Base-by-base conservation (phyloP, 345 rosid species). In the Rhizophora apiculata region DNA sequence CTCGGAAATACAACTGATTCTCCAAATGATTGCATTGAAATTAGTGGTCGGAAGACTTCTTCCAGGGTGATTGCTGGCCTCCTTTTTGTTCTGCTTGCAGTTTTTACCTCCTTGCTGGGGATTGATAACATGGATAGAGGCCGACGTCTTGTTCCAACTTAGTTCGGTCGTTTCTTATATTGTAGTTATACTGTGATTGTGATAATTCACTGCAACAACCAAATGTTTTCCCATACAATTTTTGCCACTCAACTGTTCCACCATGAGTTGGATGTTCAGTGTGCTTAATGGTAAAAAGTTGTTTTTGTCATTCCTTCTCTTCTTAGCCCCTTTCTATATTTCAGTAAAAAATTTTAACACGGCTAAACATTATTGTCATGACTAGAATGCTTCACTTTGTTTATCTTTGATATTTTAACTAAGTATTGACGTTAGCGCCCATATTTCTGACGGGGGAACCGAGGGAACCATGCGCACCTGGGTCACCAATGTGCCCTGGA, bases 61-160 rank as follows among this genome's bases (percentile, higher is more conserved):
- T 43, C 49, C 18, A 79, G 73, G 72, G 56, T 86, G 63, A 58
- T 83, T 31, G 60, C 81, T 21, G 74, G 83, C 27, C 24, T 88
- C 34, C 60, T 81, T 36, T 72, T 82, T 49, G 67, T 82, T 46
- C 60, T 69, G 29, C 64, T 90, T 3, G 49, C 49, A 52, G 84
- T 81, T 32, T 56, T 87, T 39, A 20, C 83, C 27, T 79, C 76
- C 0, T 49, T 81, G 46, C 30, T 78, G 77, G 82, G 77, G 78
- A 68, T 70, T 56, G 79, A 76, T 67, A 77, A 68, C 71, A 79
- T 60, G 31, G 86, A 77, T 58, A 80, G 78, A 67, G 72, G 72
- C 56, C 59, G 49, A 54, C 63, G 76, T 79, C 85, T 81, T 52
- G 91, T 89, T 74, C 96, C 94, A 24, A 95, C 99, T 8, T 91